A percentile compares a stretch with the other conserved stretches of the same genome.
Conservation (phyloP, 768 basidiomycete genomes). For the Wakefieldia striispora region DNA sequence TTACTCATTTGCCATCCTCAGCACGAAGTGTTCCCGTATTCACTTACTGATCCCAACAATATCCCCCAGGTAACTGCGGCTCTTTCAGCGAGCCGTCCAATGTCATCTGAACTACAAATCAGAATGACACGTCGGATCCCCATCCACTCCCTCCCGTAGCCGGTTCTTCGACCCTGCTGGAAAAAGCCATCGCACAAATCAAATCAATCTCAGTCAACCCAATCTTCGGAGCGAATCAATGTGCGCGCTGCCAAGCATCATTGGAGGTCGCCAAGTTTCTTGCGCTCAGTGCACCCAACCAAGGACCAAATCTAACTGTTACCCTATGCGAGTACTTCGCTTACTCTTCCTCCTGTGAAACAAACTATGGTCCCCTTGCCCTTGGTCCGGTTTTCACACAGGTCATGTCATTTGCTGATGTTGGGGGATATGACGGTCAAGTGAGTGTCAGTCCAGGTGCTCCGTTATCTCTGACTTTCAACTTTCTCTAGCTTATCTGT, state of each 20-base stretch:
- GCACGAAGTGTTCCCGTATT: slow-evolving; percentile 56
- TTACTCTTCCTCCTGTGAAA: slow-evolving; percentile 49
- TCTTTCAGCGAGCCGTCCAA: neutral
- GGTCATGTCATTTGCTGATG: slow-evolving; percentile 67
- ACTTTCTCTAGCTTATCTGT: slow-evolving; percentile 49
- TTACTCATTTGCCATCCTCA: slow-evolving; percentile 23
- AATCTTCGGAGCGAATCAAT: slow-evolving; percentile 50
- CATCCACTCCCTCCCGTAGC: slow-evolving; percentile 63
- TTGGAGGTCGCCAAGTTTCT: slow-evolving; percentile 67
- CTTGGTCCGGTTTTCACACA: slow-evolving; percentile 67
- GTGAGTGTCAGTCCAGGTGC: slow-evolving; percentile 29
- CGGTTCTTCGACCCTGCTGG: slow-evolving; percentile 43
- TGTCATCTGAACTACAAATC: neutral
- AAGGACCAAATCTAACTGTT: slow-evolving; percentile 56
- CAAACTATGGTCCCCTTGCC: slow-evolving; percentile 43
- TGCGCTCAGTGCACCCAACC: slow-evolving; percentile 57
- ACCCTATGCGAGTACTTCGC: slow-evolving; percentile 60
- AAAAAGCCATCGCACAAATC: slow-evolving; percentile 55
- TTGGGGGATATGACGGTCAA: slow-evolving; percentile 73
- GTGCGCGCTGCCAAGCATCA: slow-evolving; percentile 58
- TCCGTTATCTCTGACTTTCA: neutral
- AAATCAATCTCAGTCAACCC: slow-evolving; percentile 53
- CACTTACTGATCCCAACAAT: slow-evolving; percentile 59
- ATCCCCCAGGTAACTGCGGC: slow-evolving; percentile 45
- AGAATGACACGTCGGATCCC: slow-evolving; percentile 60